phyloP scores from a whole-genome alignment of 1,139 yeast genomes.

The Taphrina populina region DNA sequence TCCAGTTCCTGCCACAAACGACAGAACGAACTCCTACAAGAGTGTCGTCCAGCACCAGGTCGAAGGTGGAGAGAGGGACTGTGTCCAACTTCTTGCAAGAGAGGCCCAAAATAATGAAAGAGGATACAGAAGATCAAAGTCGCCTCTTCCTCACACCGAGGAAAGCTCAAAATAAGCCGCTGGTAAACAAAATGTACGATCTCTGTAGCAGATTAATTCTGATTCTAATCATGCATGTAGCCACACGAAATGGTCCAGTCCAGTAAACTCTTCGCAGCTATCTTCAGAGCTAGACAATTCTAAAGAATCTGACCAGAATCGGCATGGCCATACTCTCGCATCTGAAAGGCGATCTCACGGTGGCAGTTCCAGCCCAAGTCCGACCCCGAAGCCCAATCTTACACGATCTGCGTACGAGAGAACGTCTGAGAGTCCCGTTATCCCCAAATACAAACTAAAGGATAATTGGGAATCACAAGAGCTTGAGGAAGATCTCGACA shows the following conservation, averaged over 20 bases:
- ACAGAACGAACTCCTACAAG: slow-evolving; percentile 6
- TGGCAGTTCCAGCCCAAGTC: background rate
- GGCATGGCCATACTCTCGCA: too few relatives aligned
- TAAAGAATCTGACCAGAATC: too few relatives aligned
- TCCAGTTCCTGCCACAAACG: slow-evolving; percentile 6
- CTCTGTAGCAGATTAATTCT: too few relatives aligned
- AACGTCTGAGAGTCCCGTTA: slow-evolving; percentile 13
- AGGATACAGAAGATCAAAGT: slow-evolving; percentile 6
- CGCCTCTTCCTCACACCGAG: slow-evolving; percentile 6
- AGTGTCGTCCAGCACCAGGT: background rate
- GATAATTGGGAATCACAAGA: slow-evolving; percentile 14
- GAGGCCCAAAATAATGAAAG: background rate
- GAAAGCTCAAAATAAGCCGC: background rate
- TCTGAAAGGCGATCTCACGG: too few relatives aligned
- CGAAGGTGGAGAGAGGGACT: background rate
- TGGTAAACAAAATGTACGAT: background rate
- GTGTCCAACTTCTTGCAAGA: background rate
- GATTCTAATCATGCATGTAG: background rate
- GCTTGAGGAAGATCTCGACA: slow-evolving; percentile 8
- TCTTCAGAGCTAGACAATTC: too few relatives aligned
- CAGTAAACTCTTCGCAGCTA: slow-evolving; percentile 8
- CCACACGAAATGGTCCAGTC: slow-evolving; percentile 20
- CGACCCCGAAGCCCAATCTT: background rate
- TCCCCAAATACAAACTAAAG: slow-evolving; percentile 1
- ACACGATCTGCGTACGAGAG: background rate